Conservation (phyloP, 352 stramenopile genomes). For the Hyaloperonospora arabidopsidis region DNA sequence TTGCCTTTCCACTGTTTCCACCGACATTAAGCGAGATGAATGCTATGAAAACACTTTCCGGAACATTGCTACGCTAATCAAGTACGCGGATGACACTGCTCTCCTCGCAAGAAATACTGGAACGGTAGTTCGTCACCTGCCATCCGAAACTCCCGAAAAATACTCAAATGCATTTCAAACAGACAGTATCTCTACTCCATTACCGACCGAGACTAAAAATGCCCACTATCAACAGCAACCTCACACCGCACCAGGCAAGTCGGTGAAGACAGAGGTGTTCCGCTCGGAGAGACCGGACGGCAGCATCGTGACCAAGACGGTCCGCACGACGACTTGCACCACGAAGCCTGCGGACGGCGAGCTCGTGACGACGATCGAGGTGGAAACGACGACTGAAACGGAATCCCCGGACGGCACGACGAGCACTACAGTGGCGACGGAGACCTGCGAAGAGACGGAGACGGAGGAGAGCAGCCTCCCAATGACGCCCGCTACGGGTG, state of each 20-base stretch:
- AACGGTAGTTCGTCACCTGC: neutral
- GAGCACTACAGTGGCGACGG: slow-evolving; percentile 14
- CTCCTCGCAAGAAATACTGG: slow-evolving; percentile 3
- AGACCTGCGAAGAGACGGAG: slow-evolving; percentile 11
- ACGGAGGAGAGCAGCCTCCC: neutral
- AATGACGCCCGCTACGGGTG: neutral
- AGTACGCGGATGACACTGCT: slow-evolving; percentile 10
- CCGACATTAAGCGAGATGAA: neutral
- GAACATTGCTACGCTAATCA: slow-evolving; percentile 13
- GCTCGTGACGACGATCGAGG: slow-evolving; percentile 11
- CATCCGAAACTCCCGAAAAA: neutral
- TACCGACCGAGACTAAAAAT: neutral
- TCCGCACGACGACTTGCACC: slow-evolving; percentile 11
- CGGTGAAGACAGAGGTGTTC: slow-evolving; percentile 13
- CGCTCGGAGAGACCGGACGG: slow-evolving; percentile 7
- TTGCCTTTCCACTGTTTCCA: slow-evolving; percentile 9
- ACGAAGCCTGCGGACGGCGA: slow-evolving; percentile 3
- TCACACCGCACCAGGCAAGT: no score
- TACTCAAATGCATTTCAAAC: neutral
- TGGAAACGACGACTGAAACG: slow-evolving; percentile 12
- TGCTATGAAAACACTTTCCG: slow-evolving; percentile 4
- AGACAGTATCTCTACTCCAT: neutral
- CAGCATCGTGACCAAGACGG: slow-evolving; percentile 13
- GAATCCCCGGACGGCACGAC: slow-evolving; percentile 8
- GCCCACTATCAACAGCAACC: neutral